These are phyloP conservation scores for Mucor ambiguus DNA, from an alignment of 371 early-diverging fungal genomes.

Conservation along the genomic window DNA sequence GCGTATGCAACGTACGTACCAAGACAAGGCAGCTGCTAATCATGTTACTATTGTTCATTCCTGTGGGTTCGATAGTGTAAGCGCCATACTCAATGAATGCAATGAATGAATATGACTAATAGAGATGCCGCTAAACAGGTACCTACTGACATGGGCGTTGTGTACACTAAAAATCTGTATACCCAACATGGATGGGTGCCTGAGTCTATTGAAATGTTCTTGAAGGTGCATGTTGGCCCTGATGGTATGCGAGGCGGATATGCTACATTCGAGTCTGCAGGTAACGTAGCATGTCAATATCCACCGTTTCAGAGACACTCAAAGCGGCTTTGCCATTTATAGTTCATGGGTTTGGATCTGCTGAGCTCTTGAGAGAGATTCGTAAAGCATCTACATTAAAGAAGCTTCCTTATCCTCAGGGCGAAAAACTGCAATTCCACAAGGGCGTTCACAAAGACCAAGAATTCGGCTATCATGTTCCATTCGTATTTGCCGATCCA, in stretches of 20 bases:
- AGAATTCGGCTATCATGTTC: conserved; percentile 59
- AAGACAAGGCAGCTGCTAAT: conserved; percentile 69
- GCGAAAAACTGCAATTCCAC: conserved; percentile 45
- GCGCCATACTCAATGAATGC: neutral
- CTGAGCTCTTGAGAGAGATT: conserved; percentile 54
- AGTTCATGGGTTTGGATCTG: conserved; percentile 61
- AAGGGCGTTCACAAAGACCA: conserved; percentile 46
- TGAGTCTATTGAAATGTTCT: conserved; percentile 65
- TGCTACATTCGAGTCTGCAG: conserved; percentile 66
- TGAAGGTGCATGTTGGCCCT: conserved; percentile 51
- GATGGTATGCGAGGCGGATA: conserved; percentile 58
- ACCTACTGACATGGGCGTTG: conserved; percentile 64
- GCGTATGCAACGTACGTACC: conserved; percentile 70
- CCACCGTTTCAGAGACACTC: too few relatives aligned
- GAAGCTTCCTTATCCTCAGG: conserved; percentile 44
- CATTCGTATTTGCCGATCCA: conserved; percentile 65
- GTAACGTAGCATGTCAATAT: conserved; percentile 17
- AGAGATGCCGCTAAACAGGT: conserved; percentile 30
- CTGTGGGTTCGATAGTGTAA: conserved; percentile 91
- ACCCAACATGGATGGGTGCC: conserved; percentile 47
- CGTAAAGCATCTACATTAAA: conserved; percentile 54
- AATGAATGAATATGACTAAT: neutral
- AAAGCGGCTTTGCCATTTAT: conserved; percentile 8
- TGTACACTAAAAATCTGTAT: conserved; percentile 56
- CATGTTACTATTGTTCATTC: conserved; percentile 76